These are phyloP conservation scores for Cetradonia linearis DNA, from an alignment of 495 filamentous ascomycete genomes.

Conservation along the genomic window DNA sequence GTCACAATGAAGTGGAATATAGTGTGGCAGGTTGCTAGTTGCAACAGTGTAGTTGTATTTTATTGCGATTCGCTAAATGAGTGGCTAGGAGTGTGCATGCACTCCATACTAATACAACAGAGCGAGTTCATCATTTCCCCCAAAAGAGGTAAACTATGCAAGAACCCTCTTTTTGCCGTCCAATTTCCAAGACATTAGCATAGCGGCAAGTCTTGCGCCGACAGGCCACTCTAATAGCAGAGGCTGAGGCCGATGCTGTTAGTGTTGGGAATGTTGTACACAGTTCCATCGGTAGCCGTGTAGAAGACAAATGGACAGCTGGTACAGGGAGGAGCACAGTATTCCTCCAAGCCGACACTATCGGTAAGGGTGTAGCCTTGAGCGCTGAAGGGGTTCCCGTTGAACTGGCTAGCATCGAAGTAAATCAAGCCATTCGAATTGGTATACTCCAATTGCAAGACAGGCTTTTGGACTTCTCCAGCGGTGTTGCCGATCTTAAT, in stretches of 20 bases:
- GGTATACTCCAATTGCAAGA: constrained; percentile 1
- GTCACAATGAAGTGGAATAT: neutral
- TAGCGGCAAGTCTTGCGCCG: neutral
- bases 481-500: constrained; percentile 1
- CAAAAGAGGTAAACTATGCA: neutral
- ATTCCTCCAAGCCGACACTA: neutral
- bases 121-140: neutral
- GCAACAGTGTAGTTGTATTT: no score
- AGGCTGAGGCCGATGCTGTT: neutral
- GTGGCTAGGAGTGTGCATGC: no score
- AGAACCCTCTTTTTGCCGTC: neutral
- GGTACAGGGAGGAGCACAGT: neutral
- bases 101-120: neutral
- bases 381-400: neutral
- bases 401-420: constrained; percentile 4
- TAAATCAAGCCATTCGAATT: neutral
- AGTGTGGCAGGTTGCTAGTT: neutral
- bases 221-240: neutral
- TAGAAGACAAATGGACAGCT: neutral
- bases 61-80: no score
- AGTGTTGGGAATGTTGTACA: neutral
- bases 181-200: neutral
- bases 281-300: neutral
- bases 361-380: neutral
- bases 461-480: neutral